Conservation (phyloP, 371 early-diverging fungal genomes). For the Batkoa obscura region DNA sequence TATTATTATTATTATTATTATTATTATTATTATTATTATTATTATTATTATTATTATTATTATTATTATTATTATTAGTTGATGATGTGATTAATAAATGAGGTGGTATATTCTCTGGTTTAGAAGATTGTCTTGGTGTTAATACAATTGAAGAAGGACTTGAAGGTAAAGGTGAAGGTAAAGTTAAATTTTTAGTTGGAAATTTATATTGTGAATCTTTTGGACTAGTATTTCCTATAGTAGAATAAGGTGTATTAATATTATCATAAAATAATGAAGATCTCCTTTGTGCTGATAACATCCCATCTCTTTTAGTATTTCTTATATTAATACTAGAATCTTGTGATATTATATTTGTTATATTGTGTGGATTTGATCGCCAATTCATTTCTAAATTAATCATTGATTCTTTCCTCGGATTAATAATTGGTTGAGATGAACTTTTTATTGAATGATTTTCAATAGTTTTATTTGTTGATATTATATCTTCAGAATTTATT, state of each 20-base stretch:
- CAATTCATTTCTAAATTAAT: constrained; percentile 4
- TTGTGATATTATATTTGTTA: too few species aligned
- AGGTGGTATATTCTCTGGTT: neutral
- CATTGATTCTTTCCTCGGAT: constrained; percentile 7
- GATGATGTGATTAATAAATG: neutral
- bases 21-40: too few species aligned
- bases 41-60: too few species aligned
- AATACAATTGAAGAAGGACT: too few species aligned
- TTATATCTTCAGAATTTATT: too few species aligned
- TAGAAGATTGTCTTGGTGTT: neutral
- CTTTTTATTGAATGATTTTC: neutral
- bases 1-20: too few species aligned
- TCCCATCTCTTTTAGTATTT: neutral
- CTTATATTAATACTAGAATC: too few species aligned
- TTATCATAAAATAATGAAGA: constrained; percentile 2
- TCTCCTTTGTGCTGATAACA: constrained; percentile 2
- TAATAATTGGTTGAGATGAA: neutral
- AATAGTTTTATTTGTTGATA: too few species aligned
- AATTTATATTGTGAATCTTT: neutral
- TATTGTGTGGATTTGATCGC: too few species aligned
- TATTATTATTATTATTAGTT: too few species aligned
- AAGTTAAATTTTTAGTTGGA: neutral
- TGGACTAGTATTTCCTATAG: neutral
- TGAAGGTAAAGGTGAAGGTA: too few species aligned
- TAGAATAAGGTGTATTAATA: neutral